Conservation (phyloP, 2,329 filamentous ascomycete genomes). For the Cercospora berteroae region DNA sequence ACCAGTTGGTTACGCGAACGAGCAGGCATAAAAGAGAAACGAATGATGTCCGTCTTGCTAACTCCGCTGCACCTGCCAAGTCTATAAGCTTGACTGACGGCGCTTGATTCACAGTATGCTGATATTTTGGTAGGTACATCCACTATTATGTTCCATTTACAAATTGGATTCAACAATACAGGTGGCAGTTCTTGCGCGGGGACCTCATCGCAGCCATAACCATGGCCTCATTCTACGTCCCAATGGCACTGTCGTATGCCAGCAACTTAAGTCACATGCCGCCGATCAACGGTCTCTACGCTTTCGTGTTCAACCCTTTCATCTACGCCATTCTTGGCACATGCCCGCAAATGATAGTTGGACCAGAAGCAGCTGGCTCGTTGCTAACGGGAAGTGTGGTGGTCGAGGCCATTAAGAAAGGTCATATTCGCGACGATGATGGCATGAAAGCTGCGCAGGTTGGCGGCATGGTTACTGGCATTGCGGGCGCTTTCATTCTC, state of each 20-base stretch:
- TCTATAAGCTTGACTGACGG: not conserved
- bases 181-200: slow-evolving; percentile 74
- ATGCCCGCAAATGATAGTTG: slow-evolving; percentile 89
- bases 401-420: slow-evolving; percentile 69
- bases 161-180: slow-evolving; percentile 88
- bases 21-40: slow-evolving; percentile 70
- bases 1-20: slow-evolving; percentile 69
- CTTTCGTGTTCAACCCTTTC: slow-evolving; percentile 88
- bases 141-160: slow-evolving; percentile 90
- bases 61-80: not conserved
- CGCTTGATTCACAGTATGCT: slow-evolving; percentile 18
- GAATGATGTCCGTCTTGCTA: slow-evolving; percentile 63
- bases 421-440: slow-evolving; percentile 63
- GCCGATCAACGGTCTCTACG: slow-evolving; percentile 89
- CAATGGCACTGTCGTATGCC: slow-evolving; percentile 91
- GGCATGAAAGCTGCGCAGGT: slow-evolving; percentile 74
- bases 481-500: slow-evolving; percentile 86
- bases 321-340: slow-evolving; percentile 89
- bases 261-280: slow-evolving; percentile 90
- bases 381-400: slow-evolving; percentile 86
- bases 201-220: slow-evolving; percentile 87
- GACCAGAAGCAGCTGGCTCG: slow-evolving; percentile 90
- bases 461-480: slow-evolving; percentile 81
- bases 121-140: slow-evolving; percentile 64
- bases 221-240: slow-evolving; percentile 98